Base-by-base conservation (phyloP, 495 filamentous ascomycete species). In the Haplographium delicatum region DNA sequence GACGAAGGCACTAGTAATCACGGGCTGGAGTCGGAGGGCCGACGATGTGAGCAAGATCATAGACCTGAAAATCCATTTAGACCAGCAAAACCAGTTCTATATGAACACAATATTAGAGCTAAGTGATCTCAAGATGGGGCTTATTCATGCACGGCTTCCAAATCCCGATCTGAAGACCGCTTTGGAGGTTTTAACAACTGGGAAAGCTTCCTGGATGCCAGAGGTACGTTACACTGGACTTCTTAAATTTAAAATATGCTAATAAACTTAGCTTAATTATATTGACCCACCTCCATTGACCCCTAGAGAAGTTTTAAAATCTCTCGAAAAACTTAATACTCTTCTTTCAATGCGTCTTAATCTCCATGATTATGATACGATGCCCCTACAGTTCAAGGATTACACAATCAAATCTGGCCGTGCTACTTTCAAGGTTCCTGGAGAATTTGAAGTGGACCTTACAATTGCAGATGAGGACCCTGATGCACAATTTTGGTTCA, bases 121-220 rank as follows among this genome's bases (percentile, higher is more conserved):
- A 48, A 79, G 81, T 37, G 73, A 85, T 26, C 69, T 88, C 55
- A 91, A 93, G 66, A 65, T 76, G 51, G 75, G 81, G 44, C 73
- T 93, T 43, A 71, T 73, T 19, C 70, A 66, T 49, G 78, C 80
- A 47, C 73, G 87, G 63, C 72, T 94, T 39, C 86, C 86, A 9
- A 91, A 88, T 61, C 93, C 93, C 2, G 93, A 98, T 66, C 70
- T 97, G 20, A 84, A 81, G 64, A 96, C 94, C 2, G 94, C 94
- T 5, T 66, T 96, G 24, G 81, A 95, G 56, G 75, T 94, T 15
- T 72, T 98, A 44, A 83, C 84, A 7, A 85, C 78, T 20, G 89
- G 88, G 10, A 78, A 79, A 47, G 83, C 85, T 15, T 69, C 75
- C 11, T 84, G 84, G 74, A 80, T 94, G 72, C 83, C 89, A 39